Evolutionary conservation across 192 early-diverging fungal genomes (phyloP).

Genomic region (Mortierella antarctica): DNA sequence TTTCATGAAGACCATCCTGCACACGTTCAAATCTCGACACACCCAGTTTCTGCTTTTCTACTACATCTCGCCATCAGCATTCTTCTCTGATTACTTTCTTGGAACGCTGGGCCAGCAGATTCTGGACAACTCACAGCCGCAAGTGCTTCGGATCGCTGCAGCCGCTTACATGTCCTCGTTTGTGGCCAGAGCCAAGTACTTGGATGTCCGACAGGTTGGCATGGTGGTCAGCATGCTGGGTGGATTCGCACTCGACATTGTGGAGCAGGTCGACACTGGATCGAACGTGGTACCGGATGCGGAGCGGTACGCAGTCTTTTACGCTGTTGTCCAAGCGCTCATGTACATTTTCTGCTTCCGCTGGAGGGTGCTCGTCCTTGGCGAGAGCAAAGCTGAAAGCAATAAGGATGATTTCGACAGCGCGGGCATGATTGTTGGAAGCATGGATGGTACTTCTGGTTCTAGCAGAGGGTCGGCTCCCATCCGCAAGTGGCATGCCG

Average conservation of each 20-base stretch:
- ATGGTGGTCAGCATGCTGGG: conserved; percentile 75
- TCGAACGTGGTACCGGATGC: conserved; percentile 59
- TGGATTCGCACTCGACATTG: conserved; percentile 72
- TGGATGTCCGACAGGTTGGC: conserved; percentile 72
- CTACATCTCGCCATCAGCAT: conserved; percentile 62
- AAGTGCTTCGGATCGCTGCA: conserved; percentile 78
- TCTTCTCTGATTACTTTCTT: conserved; percentile 81
- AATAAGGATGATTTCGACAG: conserved; percentile 50
- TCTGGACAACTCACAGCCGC: conserved; percentile 67
- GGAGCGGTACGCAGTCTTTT: conserved; percentile 83
- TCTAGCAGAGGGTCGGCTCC: conserved; percentile 8
- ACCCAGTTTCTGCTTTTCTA: conserved; percentile 95
- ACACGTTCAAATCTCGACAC: conserved; percentile 90
- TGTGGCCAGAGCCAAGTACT: conserved; percentile 86
- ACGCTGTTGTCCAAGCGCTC: conserved; percentile 86
- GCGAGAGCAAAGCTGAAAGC: conserved; percentile 16
- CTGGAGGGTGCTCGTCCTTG: conserved; percentile 83
- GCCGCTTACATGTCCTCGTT: conserved; percentile 89
- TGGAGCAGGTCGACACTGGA: conserved; percentile 72
- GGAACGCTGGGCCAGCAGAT: conserved; percentile 76
- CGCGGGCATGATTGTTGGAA: conserved; percentile 52
- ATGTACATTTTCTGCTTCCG: conserved; percentile 96
- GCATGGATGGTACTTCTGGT: conserved; percentile 18
- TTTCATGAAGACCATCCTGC: conserved; percentile 83
- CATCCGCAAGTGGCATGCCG: conserved; percentile 67